These are phyloP conservation scores for Exserohilum rostratum DNA, from an alignment of 2,329 filamentous ascomycete species.

Conservation along the genomic window DNA sequence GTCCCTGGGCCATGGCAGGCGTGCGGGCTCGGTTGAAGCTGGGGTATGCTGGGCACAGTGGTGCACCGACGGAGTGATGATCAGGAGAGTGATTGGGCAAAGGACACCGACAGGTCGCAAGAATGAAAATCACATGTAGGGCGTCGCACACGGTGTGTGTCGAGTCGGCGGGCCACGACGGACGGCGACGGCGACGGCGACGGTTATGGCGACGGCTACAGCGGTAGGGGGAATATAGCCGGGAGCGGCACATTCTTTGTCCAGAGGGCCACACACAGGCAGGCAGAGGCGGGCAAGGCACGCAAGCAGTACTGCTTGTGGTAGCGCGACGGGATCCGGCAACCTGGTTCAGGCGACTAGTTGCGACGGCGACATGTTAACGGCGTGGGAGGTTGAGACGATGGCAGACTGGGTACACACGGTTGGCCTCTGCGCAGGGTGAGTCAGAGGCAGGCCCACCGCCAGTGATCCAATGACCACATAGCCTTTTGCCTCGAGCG, in stretches of 20 bases:
- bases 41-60: constrained; percentile 3
- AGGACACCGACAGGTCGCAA: constrained; percentile 4
- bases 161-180: too few relatives aligned
- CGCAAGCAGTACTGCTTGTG: background rate
- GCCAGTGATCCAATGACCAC: too few relatives aligned
- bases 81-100: constrained; percentile 1
- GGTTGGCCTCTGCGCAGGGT: constrained; percentile 10
- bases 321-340: constrained; percentile 12
- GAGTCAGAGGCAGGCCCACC: too few relatives aligned
- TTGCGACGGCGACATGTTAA: constrained; percentile 9
- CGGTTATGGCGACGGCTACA: background rate
- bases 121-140: constrained; percentile 1
- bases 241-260: too few relatives aligned
- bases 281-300: background rate
- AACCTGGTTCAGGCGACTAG: constrained; percentile 18
- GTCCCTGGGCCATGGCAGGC: too few relatives aligned
- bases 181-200: background rate
- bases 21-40: constrained; percentile 9
- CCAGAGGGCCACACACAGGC: background rate
- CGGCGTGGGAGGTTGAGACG: constrained; percentile 14
- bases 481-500: too few relatives aligned
- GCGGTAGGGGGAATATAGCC: too few relatives aligned
- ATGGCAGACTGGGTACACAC: constrained; percentile 15
- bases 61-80: constrained; percentile 5
- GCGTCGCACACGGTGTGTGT: background rate